Base-by-base conservation (phyloP, 352 stramenopile species). In the Globisporangium takayamanum region DNA sequence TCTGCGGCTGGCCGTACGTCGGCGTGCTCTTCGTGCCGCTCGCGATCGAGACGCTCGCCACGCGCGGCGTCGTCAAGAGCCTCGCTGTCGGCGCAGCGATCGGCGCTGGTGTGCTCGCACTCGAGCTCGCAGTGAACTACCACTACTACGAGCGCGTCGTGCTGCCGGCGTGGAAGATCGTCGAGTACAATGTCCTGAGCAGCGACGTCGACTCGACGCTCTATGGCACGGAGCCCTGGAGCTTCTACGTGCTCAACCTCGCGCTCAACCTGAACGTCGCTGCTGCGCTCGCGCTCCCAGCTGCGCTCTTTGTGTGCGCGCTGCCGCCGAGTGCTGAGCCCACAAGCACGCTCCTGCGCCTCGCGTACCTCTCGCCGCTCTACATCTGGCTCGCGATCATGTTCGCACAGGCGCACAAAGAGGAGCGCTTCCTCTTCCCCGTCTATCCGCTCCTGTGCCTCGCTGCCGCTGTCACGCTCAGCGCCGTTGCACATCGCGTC, bases 1-100 rank as follows among this genome's bases (percentile, higher is more conserved):
- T 99, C 36, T 94, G 81, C 42, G 96, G 96, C 50, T 99, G 97
- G 97, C 97, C 97, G 12, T 99, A 99, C 74, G 96, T 97, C 33
- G 96, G 89, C 12, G 79, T 98, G 46, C 72, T 99, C 26, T 99
- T 98, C 68, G 62, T 99, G n/a, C 89, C 95, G 8, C 94, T 98
- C 56, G 84, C 90, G 50, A 37, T 98, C 46, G 76, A 96, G 67
- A 88, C 94, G 61, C 25, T 90, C 7, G 68, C 66, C 46, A 55
- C 67, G 25, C 72, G 80, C 18, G 73, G 74, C 48, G 48, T 94
- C 12, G 45, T 89, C 8, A 71, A 72, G 68, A 72, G 70, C 41
- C 37, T 95, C 42, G 18, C 76, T 0, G 69, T 65, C 0, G 80
- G 88, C 12, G 65, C 75, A 14, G 42, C 70, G n/a, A 83, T 98